Percentiles rank a stretch among this genome's conserved stretches.
Conservation (phyloP, 352 stramenopile genomes). For the Phytophthora tentaculata region DNA sequence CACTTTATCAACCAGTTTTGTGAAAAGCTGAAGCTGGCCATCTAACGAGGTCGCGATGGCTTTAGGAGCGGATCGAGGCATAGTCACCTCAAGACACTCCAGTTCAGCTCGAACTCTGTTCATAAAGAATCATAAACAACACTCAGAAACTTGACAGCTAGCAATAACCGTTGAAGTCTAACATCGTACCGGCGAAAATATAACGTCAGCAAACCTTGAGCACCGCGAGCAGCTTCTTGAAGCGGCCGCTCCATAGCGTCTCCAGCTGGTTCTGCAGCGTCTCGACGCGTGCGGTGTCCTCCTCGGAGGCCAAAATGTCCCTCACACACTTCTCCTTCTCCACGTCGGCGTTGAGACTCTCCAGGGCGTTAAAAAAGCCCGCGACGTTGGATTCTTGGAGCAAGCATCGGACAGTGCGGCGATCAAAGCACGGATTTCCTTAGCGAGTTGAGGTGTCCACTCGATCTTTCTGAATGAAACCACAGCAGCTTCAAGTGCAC, state of each 20-base stretch:
- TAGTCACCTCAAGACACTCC: slow-evolving; percentile 29
- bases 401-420: slow-evolving; percentile 31
- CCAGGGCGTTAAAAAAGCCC: slow-evolving; percentile 74
- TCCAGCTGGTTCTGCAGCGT: slow-evolving; percentile 68
- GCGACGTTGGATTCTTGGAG: slow-evolving; percentile 70
- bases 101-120: slow-evolving; percentile 25
- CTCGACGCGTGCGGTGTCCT: slow-evolving; percentile 61
- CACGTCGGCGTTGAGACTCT: slow-evolving; percentile 76
- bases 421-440: slow-evolving; percentile 27
- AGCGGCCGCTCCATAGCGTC: slow-evolving; percentile 56
- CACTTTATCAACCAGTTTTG: not conserved
- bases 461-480: slow-evolving; percentile 13
- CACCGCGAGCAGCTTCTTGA: slow-evolving; percentile 85
- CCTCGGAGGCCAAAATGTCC: slow-evolving; percentile 74
- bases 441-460: slow-evolving; percentile 11
- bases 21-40: slow-evolving; percentile 8
- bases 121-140: not conserved
- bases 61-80: not conserved
- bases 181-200: slow-evolving; percentile 30
- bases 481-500: slow-evolving; percentile 24
- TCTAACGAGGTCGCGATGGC: not conserved
- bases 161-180: not conserved
- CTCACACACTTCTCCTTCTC: slow-evolving; percentile 84
- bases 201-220: slow-evolving; percentile 68
- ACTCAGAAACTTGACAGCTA: not conserved